Evolutionary conservation across 257 asterid genomes (phyloP).

Genomic region (Solanum sejunctum): DNA sequence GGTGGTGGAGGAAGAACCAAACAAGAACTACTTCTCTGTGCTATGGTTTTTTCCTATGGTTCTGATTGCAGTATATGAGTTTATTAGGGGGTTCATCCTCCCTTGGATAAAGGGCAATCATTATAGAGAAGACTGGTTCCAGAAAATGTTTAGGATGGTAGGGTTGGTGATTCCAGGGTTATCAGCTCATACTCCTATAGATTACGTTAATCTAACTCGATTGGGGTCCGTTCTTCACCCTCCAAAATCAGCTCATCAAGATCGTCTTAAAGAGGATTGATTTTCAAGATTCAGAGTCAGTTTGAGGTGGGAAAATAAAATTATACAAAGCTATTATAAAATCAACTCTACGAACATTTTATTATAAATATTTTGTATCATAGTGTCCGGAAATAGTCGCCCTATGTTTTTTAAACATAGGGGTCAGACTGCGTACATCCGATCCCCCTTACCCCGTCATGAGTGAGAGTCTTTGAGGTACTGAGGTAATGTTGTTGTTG

Average conservation of each 20-base stretch:
- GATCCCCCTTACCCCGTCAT: too few species aligned
- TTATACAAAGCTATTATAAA: neutral
- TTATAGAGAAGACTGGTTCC: conserved; percentile 35
- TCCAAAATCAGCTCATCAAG: neutral
- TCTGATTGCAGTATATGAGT: conserved; percentile 31
- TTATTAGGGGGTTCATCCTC: conserved; percentile 38
- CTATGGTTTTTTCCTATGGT: conserved; percentile 30
- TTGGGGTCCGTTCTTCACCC: conserved; percentile 21
- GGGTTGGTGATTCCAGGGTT: conserved; percentile 48
- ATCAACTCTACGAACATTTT: neutral
- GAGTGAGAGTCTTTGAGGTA: too few species aligned
- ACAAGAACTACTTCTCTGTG: conserved; percentile 64
- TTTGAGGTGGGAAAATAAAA: neutral
- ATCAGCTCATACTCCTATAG: conserved; percentile 31
- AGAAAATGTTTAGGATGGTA: conserved; percentile 23
- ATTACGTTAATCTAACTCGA: conserved; percentile 49
- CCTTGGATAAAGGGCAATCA: conserved; percentile 36
- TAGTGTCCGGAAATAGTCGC: too few species aligned
- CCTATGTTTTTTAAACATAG: too few species aligned
- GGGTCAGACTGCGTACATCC: too few species aligned
- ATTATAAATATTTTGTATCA: neutral
- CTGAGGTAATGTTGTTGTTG: too few species aligned
- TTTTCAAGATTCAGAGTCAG: neutral
- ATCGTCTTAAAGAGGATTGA: neutral
- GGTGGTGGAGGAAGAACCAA: conserved; percentile 59